These are phyloP conservation scores for Chlorella variabilis DNA, from an alignment of 163 green algal species.

Conservation along the genomic window DNA sequence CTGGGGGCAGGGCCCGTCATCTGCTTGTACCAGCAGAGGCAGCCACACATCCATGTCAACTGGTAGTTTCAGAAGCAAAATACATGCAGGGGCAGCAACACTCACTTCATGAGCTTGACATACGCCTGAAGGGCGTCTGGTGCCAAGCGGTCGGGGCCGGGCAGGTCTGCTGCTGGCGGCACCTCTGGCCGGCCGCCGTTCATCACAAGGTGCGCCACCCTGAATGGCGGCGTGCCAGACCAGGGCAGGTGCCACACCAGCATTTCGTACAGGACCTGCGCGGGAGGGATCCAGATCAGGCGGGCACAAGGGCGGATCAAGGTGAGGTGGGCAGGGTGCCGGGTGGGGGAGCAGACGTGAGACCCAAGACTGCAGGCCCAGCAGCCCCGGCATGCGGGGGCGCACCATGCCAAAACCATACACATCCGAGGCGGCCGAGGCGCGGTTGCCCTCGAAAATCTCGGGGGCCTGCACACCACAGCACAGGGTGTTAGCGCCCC, in stretches of 20 bases:
- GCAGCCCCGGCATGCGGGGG: no score
- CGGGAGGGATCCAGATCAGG: no score
- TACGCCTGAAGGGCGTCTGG: neutral
- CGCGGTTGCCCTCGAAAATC: neutral
- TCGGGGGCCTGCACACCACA: neutral
- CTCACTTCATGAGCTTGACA: neutral
- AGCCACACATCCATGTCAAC: no score
- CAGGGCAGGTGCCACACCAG: constrained; percentile 19
- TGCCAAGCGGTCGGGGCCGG: neutral
- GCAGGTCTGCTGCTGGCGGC: neutral
- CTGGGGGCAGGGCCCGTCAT: no score
- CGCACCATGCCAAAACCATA: neutral
- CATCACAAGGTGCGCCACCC: neutral
- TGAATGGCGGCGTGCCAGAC: neutral
- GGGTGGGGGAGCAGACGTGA: no score
- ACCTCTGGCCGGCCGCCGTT: constrained; percentile 2
- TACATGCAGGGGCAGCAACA: no score
- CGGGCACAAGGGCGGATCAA: no score
- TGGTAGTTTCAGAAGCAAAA: no score
- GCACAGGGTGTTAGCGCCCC: no score
- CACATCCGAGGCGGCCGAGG: neutral
- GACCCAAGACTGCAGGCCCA: no score
- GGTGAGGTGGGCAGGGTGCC: no score
- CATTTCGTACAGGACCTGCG: neutral
- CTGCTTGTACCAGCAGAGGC: no score